Percentiles rank a stretch among this genome's conserved stretches.
Evolutionary conservation across 148 eudicot genomes (phyloP).

Genomic region (Silene uniflora): DNA sequence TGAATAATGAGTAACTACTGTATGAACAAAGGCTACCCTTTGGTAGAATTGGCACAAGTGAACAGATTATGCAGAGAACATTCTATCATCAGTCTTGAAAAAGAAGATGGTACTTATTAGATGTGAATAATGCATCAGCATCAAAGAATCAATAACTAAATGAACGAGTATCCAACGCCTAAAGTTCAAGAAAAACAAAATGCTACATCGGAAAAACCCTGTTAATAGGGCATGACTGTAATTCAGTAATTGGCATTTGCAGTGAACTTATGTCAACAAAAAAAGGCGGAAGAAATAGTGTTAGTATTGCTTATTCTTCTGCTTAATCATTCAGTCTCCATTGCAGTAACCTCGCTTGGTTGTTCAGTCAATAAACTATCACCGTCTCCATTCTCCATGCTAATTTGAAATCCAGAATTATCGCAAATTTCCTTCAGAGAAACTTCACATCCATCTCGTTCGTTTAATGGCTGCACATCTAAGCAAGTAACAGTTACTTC

Average conservation of each 20-base stretch:
- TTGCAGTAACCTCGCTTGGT: slow-evolving; percentile 16
- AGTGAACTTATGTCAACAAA: not conserved
- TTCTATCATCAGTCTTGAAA: too few relatives aligned
- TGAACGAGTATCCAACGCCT: not conserved
- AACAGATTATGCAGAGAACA: too few relatives aligned
- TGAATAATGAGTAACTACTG: too few relatives aligned
- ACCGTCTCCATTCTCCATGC: slow-evolving; percentile 21
- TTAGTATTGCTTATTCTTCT: not conserved
- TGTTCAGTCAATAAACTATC: slow-evolving; percentile 15
- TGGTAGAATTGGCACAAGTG: too few relatives aligned
- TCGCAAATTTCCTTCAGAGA: not conserved
- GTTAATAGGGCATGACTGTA: not conserved
- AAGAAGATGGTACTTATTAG: not conserved
- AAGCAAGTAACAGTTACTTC: not conserved
- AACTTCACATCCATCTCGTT: not conserved
- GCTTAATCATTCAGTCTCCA: slow-evolving; percentile 17
- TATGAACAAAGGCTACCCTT: too few relatives aligned
- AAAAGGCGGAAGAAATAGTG: not conserved
- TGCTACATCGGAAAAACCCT: not conserved
- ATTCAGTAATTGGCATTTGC: slow-evolving; percentile 4
- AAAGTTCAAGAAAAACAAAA: not conserved
- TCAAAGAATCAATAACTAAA: not conserved
- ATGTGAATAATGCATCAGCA: not conserved
- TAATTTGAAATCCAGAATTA: slow-evolving; percentile 19
- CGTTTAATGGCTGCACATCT: not conserved